A percentile compares a stretch with the other conserved stretches of the same genome.
Evolutionary conservation across 2,329 filamentous ascomycete genomes (phyloP).

Genomic region (Emmonsia crescens): DNA sequence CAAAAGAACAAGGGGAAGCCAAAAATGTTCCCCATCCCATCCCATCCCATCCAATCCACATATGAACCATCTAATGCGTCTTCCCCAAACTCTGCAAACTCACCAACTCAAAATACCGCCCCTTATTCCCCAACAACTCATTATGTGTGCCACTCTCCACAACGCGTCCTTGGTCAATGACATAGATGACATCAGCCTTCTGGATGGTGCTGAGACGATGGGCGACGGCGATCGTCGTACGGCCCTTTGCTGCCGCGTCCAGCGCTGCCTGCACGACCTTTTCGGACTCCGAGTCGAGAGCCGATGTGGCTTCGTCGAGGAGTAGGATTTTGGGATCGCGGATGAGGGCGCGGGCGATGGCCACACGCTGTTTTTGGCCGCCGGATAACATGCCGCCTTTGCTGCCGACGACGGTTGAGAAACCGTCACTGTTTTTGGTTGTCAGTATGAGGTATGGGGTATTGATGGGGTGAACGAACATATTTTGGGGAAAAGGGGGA

Average conservation of each 20-base stretch:
- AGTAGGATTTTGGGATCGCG: conserved; percentile 82
- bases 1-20: too few relatives aligned
- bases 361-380: conserved; percentile 89
- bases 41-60: too few relatives aligned
- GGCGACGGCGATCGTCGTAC: conserved; percentile 89
- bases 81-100: conserved; percentile 68
- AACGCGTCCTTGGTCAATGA: conserved; percentile 83
- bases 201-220: conserved; percentile 88
- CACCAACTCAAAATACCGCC: conserved; percentile 67
- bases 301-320: conserved; percentile 62
- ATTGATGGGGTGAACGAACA: too few relatives aligned
- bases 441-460: conserved; percentile 17
- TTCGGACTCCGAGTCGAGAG: conserved; percentile 40
- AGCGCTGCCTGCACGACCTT: conserved; percentile 56
- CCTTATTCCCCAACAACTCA: conserved; percentile 58
- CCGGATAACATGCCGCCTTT: conserved; percentile 80
- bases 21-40: too few relatives aligned
- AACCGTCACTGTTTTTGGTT: conserved; percentile 49
- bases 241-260: conserved; percentile 69
- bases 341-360: conserved; percentile 81
- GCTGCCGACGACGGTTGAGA: conserved; percentile 73
- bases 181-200: conserved; percentile 88
- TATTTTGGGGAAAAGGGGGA: too few relatives aligned
- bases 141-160: conserved; percentile 74
- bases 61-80: too few relatives aligned